These are phyloP conservation scores for Phytophthora meadii DNA, from an alignment of 352 stramenopile genomes.

Conservation along the genomic window DNA sequence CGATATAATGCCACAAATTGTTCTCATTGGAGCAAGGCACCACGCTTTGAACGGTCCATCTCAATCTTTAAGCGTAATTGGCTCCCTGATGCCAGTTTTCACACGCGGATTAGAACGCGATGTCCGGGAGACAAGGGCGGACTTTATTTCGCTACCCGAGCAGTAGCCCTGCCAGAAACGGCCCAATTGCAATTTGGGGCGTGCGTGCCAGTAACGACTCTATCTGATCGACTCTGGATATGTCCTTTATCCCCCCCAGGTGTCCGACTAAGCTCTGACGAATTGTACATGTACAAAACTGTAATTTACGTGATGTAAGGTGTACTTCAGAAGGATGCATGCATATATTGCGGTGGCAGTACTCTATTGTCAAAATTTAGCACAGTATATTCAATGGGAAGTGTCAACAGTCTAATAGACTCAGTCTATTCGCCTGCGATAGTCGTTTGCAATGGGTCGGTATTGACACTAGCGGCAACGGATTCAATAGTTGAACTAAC, in stretches of 20 bases:
- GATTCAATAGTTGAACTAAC: not conserved
- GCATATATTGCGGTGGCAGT: not conserved
- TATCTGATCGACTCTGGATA: slow-evolving; percentile 6
- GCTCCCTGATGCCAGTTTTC: not conserved
- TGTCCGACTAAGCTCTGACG: not conserved
- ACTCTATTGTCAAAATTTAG: too few relatives aligned
- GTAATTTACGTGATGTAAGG: too few relatives aligned
- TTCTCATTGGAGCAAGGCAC: slow-evolving; percentile 9
- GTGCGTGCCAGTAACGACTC: not conserved
- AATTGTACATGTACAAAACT: not conserved
- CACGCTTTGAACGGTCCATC: slow-evolving; percentile 1
- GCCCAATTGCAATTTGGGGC: too few relatives aligned
- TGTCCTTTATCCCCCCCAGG: not conserved
- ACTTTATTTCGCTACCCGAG: slow-evolving; percentile 4
- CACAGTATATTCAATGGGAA: too few relatives aligned
- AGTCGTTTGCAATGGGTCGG: too few relatives aligned
- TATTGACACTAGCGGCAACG: too few relatives aligned
- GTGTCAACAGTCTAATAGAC: too few relatives aligned
- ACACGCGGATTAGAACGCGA: slow-evolving; percentile 8
- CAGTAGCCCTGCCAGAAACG: not conserved
- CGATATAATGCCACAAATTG: not conserved
- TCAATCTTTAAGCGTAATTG: not conserved
- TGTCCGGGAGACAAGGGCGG: not conserved
- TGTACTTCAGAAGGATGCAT: too few relatives aligned
- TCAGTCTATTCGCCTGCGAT: too few relatives aligned